phyloP scores from a whole-genome alignment of 2,329 filamentous ascomycete genomes.

The Colletotrichum tofieldiae region DNA sequence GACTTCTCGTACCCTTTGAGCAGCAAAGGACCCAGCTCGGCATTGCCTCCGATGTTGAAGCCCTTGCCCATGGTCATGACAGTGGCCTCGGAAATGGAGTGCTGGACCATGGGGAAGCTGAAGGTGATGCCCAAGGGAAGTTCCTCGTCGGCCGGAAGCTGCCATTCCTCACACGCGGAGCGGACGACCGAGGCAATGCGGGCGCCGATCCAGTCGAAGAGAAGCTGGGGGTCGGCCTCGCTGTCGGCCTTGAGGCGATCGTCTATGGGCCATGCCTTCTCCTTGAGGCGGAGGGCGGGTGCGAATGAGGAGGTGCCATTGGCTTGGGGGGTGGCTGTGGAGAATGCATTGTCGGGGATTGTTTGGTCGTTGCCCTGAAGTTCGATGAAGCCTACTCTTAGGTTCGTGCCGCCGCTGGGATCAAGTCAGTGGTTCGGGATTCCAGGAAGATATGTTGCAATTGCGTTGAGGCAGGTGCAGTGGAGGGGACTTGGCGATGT shows the following conservation, averaged over 20 bases:
- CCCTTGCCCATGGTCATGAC: conserved; percentile 81
- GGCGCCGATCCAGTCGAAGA: conserved; percentile 87
- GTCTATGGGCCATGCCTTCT: conserved; percentile 82
- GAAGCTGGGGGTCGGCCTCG: conserved; percentile 71
- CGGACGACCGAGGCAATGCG: conserved; percentile 82
- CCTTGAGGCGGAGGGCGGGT: conserved; percentile 72
- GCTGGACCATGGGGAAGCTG: conserved; percentile 79
- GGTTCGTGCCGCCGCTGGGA: conserved; percentile 76
- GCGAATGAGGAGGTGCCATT: conserved; percentile 45
- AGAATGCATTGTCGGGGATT: neutral
- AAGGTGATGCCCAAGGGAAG: conserved; percentile 80
- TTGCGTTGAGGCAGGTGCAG: neutral
- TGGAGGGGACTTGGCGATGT: neutral
- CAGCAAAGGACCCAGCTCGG: conserved; percentile 74
- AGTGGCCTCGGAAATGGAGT: conserved; percentile 73
- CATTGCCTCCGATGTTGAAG: conserved; percentile 73
- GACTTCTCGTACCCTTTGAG: conserved; percentile 71
- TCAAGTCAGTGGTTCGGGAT: conserved; percentile 11
- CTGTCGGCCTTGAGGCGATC: conserved; percentile 80
- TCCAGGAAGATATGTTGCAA: neutral
- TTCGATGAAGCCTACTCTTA: conserved; percentile 79
- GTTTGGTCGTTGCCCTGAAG: conserved; percentile 59
- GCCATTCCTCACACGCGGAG: conserved; percentile 65
- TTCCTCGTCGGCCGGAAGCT: conserved; percentile 59
- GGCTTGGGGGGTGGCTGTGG: conserved; percentile 16